Percentiles rank a stretch among this genome's conserved stretches.
These are phyloP conservation scores for Medicago truncatula DNA, from an alignment of 306 rosid genomes.

Conservation along the genomic window DNA sequence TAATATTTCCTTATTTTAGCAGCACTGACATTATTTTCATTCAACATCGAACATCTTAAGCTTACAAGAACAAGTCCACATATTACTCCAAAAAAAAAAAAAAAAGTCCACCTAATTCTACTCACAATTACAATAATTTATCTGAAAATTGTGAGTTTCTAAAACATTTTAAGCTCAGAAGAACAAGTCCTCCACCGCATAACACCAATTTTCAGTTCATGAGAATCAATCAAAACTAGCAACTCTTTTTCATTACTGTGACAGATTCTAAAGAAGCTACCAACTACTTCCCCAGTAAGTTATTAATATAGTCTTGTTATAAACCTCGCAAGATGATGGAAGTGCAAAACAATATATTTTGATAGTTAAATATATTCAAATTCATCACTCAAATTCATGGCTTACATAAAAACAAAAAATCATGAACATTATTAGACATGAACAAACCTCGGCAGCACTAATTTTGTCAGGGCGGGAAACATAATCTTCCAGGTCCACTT, in stretches of 20 bases:
- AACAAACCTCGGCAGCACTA: conserved; percentile 99
- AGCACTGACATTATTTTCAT: conserved; percentile 8
- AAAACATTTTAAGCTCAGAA: no score
- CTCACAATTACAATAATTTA: not conserved
- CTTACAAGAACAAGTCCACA: not conserved
- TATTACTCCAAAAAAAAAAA: no score
- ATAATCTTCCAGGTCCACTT: conserved; percentile 96
- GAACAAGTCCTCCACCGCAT: no score
- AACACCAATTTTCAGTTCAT: not conserved
- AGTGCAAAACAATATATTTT: not conserved
- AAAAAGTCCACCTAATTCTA: not conserved
- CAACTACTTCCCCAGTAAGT: not conserved
- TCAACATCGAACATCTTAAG: not conserved
- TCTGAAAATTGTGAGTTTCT: no score
- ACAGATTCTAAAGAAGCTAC: conserved; percentile 20
- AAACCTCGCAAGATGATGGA: conserved; percentile 22
- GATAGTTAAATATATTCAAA: not conserved
- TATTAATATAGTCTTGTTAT: conserved; percentile 1
- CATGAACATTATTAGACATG: conserved; percentile 14
- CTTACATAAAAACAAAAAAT: not conserved
- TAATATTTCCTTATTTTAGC: not conserved
- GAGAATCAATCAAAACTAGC: conserved; percentile 6
- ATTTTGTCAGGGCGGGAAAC: conserved; percentile 99
- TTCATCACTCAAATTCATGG: not conserved
- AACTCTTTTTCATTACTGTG: not conserved